Percentiles rank a stretch among this genome's conserved stretches.
Conservation (phyloP, 768 basidiomycete species). For the Leccinum barrowsii region DNA sequence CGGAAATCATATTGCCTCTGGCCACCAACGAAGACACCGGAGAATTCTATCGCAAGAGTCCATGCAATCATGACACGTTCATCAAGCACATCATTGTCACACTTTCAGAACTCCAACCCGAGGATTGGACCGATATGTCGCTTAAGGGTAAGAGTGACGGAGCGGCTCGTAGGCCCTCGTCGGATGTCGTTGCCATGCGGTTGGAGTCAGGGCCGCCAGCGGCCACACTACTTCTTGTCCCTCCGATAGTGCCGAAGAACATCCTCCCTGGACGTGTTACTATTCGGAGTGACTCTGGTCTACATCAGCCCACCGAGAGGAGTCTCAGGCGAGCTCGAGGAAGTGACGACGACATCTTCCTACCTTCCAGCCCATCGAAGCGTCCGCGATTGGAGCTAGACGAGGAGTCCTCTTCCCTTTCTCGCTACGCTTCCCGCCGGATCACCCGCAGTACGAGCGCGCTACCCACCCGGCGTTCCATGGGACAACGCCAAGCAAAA, state of each 20-base stretch:
- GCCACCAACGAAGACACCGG: background rate
- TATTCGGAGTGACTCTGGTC: background rate
- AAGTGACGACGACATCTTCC: background rate
- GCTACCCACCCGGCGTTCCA: background rate
- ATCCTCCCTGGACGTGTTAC: background rate
- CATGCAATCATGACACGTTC: background rate
- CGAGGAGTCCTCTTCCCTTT: background rate
- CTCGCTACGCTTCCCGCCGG: background rate
- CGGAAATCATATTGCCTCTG: background rate
- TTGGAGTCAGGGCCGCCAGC: background rate
- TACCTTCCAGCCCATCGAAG: background rate
- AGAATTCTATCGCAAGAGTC: background rate
- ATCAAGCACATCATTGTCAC: background rate
- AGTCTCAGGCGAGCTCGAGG: background rate
- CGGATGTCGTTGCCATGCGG: background rate
- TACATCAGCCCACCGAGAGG: background rate
- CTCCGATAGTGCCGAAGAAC: background rate
- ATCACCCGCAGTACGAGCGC: background rate
- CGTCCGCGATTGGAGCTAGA: background rate
- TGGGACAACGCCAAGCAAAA: background rate
- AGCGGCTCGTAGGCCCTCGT: background rate
- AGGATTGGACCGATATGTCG: background rate
- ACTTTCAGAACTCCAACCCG: background rate
- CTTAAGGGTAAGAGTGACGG: background rate
- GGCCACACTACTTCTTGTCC: background rate